Evolutionary conservation across 2,329 filamentous ascomycete genomes (phyloP), one percentile per base, ranked within the genome.

Genomic region (Chrysosporium keratinophilum): DNA sequence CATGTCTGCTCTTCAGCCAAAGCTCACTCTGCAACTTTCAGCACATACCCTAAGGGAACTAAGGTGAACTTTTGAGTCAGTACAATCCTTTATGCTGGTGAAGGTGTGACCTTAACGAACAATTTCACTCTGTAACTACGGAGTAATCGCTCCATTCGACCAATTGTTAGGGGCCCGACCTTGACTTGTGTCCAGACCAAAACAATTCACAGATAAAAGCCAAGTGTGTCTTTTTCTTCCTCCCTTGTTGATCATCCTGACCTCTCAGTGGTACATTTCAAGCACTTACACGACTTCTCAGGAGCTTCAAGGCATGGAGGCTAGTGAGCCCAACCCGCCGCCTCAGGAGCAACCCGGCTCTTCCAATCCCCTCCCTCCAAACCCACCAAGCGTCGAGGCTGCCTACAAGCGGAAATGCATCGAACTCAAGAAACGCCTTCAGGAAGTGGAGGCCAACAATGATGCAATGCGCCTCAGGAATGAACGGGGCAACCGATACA

Each of bases 361-460:
- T 65, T 67, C 12, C 66, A 50, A 47, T 40, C 14, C 56, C 15
- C 50, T 43, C 61, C 59, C 66, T 56, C 67, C 75, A 11, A 78
- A 83, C 54, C 88, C 91, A 17, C 91, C 93, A 14, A 95, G 89
- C 14, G 89, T 97, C 58, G 91, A 98, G 71, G 85, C 91, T 68
- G 90, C 91, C 49, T 98, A 97, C 72, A 89, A 93, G 64, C 82
- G 88, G 60, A 97, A 98, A 81, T 97, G 91, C 70, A 88, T 96
- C 67, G 87, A 94, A 63, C 80, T 98, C 19, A 94, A 94, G 73
- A 86, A 88, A 63, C 86, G 93, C 57, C 87, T 93, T 59, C 86
- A 84, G 67, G 90, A 96, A 68, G 88, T 97, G 63, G 90, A 97
- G 68, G 83, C 88, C 56, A 85, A 88, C 65, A 96, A 96, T 69